Conservation (phyloP, 176 grass and related monocot genomes). For the Rhynchospora pubera region DNA sequence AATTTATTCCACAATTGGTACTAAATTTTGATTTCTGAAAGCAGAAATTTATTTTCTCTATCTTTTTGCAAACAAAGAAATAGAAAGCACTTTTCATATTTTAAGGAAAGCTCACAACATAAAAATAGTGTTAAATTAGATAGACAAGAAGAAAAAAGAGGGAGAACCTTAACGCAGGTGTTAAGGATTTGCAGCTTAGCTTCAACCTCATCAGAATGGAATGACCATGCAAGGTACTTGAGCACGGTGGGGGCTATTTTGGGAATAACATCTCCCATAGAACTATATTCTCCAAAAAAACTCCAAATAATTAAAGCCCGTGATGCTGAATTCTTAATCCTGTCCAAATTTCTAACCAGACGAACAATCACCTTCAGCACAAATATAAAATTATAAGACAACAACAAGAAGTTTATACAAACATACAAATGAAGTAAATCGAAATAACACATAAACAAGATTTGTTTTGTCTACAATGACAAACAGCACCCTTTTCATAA, state of each 20-base stretch:
- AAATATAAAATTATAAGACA: too few relatives aligned
- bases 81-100: neutral
- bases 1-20: too few relatives aligned
- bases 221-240: constrained; percentile 88
- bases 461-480: neutral
- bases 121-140: neutral
- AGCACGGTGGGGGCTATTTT: constrained; percentile 63
- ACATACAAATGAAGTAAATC: neutral
- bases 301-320: too few relatives aligned
- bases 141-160: neutral
- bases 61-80: constrained; percentile 13
- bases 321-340: too few relatives aligned
- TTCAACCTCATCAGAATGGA: constrained; percentile 52
- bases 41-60: too few relatives aligned
- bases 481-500: neutral
- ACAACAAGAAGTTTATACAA: too few relatives aligned
- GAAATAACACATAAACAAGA: neutral
- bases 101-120: neutral
- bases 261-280: constrained; percentile 58
- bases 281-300: constrained; percentile 78
- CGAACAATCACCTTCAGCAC: too few relatives aligned
- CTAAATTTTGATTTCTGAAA: too few relatives aligned
- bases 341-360: too few relatives aligned
- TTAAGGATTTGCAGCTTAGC: constrained; percentile 97
- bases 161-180: constrained; percentile 60